Evolutionary conservation across 306 rosid genomes (phyloP).

Genomic region (Sicyos baderoa): DNA sequence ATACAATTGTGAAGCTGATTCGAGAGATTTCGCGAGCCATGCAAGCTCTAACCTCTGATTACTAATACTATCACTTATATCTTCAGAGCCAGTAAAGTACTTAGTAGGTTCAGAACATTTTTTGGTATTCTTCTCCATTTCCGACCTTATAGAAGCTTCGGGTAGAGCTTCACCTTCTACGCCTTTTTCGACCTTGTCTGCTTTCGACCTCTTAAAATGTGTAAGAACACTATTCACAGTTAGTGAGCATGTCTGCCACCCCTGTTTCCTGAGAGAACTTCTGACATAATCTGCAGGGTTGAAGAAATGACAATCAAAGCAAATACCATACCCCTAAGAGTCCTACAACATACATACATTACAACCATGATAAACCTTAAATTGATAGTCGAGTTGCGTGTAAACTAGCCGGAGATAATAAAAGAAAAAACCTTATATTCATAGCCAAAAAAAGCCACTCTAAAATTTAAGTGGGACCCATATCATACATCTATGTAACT

Average conservation of each 20-base stretch:
- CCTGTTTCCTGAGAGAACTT: slow-evolving; percentile 31
- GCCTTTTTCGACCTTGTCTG: slow-evolving; percentile 40
- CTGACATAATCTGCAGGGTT: slow-evolving; percentile 37
- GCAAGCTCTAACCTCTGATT: slow-evolving; percentile 68
- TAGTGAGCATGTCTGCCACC: slow-evolving; percentile 33
- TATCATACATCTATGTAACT: background rate
- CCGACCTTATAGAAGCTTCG: slow-evolving; percentile 30
- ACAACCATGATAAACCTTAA: too few species aligned
- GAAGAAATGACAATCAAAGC: background rate
- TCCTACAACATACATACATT: background rate
- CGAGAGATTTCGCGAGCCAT: slow-evolving; percentile 82
- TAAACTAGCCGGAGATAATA: too few species aligned
- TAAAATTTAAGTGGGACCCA: background rate
- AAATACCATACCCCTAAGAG: background rate
- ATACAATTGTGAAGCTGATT: slow-evolving; percentile 80
- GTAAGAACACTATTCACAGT: slow-evolving; percentile 37
- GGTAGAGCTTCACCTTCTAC: slow-evolving; percentile 26
- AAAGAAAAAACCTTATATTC: background rate
- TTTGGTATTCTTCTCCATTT: slow-evolving; percentile 30
- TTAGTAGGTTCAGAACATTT: slow-evolving; percentile 28
- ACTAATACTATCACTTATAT: slow-evolving; percentile 30
- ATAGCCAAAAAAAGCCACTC: background rate
- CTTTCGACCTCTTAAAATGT: slow-evolving; percentile 43
- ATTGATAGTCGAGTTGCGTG: too few species aligned
- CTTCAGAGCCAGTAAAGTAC: slow-evolving; percentile 44